Percentiles rank a stretch among this genome's conserved stretches.
Conservation (phyloP, 208 protist genomes). For the Leishmania lainsoni region DNA sequence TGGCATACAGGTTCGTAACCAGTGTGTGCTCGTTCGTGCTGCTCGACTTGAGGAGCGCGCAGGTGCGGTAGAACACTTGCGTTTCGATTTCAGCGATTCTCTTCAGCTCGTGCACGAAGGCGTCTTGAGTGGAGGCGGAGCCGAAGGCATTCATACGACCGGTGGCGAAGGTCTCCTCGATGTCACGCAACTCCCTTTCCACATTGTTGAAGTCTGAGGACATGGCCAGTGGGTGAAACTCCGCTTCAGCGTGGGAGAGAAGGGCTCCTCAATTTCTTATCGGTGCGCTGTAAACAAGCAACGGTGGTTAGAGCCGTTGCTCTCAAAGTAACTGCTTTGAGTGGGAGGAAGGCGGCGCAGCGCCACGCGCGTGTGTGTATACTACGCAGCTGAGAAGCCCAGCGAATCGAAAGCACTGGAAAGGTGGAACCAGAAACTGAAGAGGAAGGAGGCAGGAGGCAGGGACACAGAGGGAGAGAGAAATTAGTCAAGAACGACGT, state of each 20-base stretch:
- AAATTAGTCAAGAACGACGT: not conserved
- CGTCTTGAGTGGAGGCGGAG: conserved; percentile 58
- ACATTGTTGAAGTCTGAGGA: conserved; percentile 72
- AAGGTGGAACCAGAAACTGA: not conserved
- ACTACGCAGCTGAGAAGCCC: not conserved
- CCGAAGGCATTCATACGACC: conserved; percentile 90
- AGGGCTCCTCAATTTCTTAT: too few species aligned
- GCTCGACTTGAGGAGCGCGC: conserved; percentile 71
- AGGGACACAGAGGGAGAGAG: not conserved
- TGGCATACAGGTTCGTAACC: conserved; percentile 72
- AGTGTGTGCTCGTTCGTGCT: conserved; percentile 59
- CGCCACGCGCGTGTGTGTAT: not conserved
- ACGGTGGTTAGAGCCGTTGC: not conserved
- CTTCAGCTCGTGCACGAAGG: conserved; percentile 73
- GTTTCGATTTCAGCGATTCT: conserved; percentile 85
- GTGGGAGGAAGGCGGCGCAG: not conserved
- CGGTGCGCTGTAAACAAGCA: too few species aligned
- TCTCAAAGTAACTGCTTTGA: too few species aligned
- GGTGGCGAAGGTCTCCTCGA: conserved; percentile 80
- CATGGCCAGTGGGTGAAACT: conserved; percentile 34
- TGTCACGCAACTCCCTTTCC: conserved; percentile 80
- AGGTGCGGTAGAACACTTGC: conserved; percentile 85
- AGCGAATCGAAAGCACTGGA: not conserved
- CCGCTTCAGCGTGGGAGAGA: not conserved
- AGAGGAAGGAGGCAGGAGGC: not conserved